These are phyloP conservation scores for Thalassiosira mediterranea DNA, from an alignment of 352 stramenopile species.

Conservation along the genomic window DNA sequence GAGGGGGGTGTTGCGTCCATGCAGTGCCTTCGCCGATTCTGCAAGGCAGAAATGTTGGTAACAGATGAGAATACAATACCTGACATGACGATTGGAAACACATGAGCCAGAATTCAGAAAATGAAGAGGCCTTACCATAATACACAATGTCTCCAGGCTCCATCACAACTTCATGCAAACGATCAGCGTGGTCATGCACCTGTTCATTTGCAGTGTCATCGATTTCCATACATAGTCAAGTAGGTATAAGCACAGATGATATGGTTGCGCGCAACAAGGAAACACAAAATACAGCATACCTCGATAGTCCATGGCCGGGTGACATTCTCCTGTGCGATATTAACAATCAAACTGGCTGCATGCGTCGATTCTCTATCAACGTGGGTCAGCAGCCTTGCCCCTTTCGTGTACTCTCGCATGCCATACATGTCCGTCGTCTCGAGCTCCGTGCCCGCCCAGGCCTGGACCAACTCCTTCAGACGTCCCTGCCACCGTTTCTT, in stretches of 20 bases:
- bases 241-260: no score
- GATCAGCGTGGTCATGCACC: constrained; percentile 72
- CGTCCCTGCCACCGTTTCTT: constrained; percentile 74
- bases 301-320: constrained; percentile 80
- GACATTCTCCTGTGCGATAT: constrained; percentile 83
- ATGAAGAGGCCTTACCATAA: constrained; percentile 28
- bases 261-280: no score
- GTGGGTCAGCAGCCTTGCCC: constrained; percentile 82
- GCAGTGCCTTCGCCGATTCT: constrained; percentile 82
- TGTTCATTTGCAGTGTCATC: constrained; percentile 16
- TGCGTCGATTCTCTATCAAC: constrained; percentile 84
- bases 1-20: constrained; percentile 79
- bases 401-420: constrained; percentile 80
- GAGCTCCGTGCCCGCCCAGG: constrained; percentile 74
- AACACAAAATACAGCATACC: constrained; percentile 23
- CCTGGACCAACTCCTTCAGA: constrained; percentile 73
- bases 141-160: constrained; percentile 62
- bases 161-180: constrained; percentile 78
- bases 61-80: no score
- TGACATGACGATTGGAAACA: no score
- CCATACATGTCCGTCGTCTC: constrained; percentile 86
- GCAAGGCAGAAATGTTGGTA: not conserved
- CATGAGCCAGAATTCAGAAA: no score
- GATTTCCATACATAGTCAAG: no score
- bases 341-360: constrained; percentile 86